Evolutionary conservation across 176 grass and related monocot genomes (phyloP).

Genomic region (Bolboschoenus planiculmis): DNA sequence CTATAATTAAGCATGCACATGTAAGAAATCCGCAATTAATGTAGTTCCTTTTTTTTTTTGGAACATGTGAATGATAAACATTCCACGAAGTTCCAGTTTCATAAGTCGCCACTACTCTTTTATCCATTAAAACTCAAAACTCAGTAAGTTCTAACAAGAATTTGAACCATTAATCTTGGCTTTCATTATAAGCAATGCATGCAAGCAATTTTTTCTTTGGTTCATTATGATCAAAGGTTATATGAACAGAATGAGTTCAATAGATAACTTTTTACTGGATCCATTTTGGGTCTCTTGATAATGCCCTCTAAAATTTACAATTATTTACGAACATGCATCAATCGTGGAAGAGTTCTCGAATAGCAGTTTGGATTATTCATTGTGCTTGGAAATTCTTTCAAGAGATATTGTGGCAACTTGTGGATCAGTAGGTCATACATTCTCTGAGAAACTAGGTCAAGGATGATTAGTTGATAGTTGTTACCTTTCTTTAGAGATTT

Average conservation of each 20-base stretch:
- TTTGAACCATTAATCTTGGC: background rate
- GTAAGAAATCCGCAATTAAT: background rate
- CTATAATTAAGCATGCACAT: slow-evolving; percentile 26
- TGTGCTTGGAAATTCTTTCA: background rate
- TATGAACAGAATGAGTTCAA: background rate
- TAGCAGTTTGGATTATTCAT: background rate
- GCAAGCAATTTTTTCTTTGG: background rate
- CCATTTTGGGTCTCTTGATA: background rate
- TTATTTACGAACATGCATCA: background rate
- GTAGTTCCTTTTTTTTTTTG: background rate
- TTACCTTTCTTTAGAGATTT: background rate
- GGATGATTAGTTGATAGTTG: background rate
- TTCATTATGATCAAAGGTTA: background rate
- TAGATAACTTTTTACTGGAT: background rate
- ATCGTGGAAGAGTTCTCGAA: background rate
- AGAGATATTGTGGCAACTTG: background rate
- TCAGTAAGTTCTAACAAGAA: background rate
- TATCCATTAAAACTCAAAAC: background rate
- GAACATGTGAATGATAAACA: background rate
- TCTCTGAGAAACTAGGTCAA: background rate
- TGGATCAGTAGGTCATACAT: background rate
- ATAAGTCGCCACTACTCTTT: background rate
- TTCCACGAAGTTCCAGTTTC: background rate
- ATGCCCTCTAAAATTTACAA: background rate
- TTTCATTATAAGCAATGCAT: background rate